Base-by-base conservation (phyloP, 2,329 filamentous ascomycete species). In the Acrodontium crateriforme region DNA sequence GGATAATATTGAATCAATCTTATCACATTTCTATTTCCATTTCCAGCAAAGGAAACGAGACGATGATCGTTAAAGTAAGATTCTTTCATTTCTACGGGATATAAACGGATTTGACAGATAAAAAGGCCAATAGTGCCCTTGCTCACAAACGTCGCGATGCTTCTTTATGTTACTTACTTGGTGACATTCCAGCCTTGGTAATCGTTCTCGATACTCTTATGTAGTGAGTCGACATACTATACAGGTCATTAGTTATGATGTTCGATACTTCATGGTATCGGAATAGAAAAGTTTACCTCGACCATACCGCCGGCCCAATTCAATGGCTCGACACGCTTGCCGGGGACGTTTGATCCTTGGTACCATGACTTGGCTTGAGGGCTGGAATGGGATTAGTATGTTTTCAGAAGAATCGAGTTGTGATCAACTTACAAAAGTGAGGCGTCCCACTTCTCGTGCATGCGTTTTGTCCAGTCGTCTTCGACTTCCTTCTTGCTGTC, bases 321-420 rank as follows among this genome's bases (percentile, higher is more conserved):
- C 26, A 63, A 41, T 31, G 59, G 58, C 43, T 62, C 59, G 10
- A 54, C 47, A 8, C 51, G 45, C 46, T 61, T 62, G 9, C 60
- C 60, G 1, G 59, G 58, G 7, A 63, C 48, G 24, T 62, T 63
- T 9, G 54, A 55, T 23, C 41, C 57, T 45, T 25, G 34, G 53
- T 30, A 63, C 51, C 42, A 47, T 7, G 42, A 45, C 29, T 49
- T 48, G 20, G 45, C 42, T 18, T 36, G 26, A 0, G 43, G 47
- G 42, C 49, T 49, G 11, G 5, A 8, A n/a, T 22, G 20, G 5
- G 10, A 8, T 22, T 22, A 22, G 20, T 12, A 22, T 22, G 20
- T 22, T 22, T 22, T 4, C 13, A 8, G 10, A 22, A 12, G 20
- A 5, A 22, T n/a, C 13, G 10, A n/a, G n/a, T 22, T 10, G 4